Evolutionary conservation across 2,329 filamentous ascomycete genomes (phyloP), one percentile per base, ranked within the genome.

Genomic region (Periconia macrospinosa): DNA sequence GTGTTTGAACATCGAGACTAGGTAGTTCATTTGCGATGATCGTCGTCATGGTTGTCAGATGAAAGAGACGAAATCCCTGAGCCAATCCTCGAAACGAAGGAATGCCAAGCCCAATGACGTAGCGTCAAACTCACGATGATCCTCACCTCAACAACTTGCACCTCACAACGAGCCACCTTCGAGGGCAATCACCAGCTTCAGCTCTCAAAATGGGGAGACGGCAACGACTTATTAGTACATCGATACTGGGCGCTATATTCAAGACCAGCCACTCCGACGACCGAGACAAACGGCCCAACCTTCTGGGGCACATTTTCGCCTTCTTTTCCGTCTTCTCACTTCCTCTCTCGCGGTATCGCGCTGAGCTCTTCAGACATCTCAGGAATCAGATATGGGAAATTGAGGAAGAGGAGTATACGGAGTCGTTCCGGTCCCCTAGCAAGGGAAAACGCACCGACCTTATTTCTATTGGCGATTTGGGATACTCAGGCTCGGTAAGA

Each of bases 401-500:
- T 33, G 71, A 79, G 20, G 80, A 85, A 53, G 75, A 80, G 11
- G 80, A 80, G 19, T 87, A 86, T 57, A 74, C 70, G 13, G 76
- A 77, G 27, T 83, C 79, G 57, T 86, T 87, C 61, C 73, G 75
- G 6, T 71, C 67, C 30, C 70, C 74, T 14, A 70, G 68, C 33
- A 67, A 67, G 60, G 73, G 68, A 51, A 74, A 74, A 57, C 71
- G 67, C 42, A 70, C 69, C 50, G 69, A 71, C 46, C 73, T 90
- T 30, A 72, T 80, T 1, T 71, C 85, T 1, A 81, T 88, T 55
- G 87, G 86, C 1, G 86, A 90, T 65, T 78, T 91, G 72, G 88
- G 88, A 2, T 90, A 89, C 67, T 89, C 86, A 27, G 89, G 89
- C 46, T 90, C 87, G 19, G 81, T 84, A 70, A 17, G 68, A 37